Base-by-base conservation (phyloP, 371 early-diverging fungal genomes). In the Dinochytrium kinnereticum region DNA sequence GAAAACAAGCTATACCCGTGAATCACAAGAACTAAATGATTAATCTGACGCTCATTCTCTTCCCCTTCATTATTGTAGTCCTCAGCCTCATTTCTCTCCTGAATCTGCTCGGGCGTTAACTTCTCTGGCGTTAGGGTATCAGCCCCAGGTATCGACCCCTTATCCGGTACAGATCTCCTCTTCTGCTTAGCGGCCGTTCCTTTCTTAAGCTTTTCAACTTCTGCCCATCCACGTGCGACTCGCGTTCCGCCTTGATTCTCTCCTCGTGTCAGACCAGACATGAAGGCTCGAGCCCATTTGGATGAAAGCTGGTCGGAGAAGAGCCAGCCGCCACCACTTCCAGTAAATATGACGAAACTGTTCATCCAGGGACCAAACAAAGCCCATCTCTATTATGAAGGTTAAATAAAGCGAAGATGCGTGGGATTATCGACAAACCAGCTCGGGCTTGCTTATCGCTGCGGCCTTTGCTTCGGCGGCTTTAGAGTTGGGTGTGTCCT, bases 1-100 rank as follows among this genome's bases (percentile, higher is more conserved):
- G 44, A 7, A 31, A 19, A 19, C 51, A 59, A 21, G 38, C 64
- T 75, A 71, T 84, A 88, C 87, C 94, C 95, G 75, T 93, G 94
- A 72, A 94, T 88, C 10, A 92, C 94, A 67, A 94, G 85, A 21
- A 94, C 80, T 10, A 94, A 70, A 78, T 94, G 94, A 64, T 92
- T 89, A 66, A 94, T 90, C 26, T 83, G 82, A 38, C 93, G 80
- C 30, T 89, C 86, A 17, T 88, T 88, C 65, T 85, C 89, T 59
- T 89, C 87, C 5, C 61, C 61, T 19, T 87, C 86, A n/a, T 75
- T 71, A 61, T 74, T 68, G 51, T 70, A 75, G 73, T 91, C 91
- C 59, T 88, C 87, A 26, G 81, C 80, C 59, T 88, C 86, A 0
- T 28, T 68, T 44, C 72, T 75, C 40, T 69, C 70, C 72, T 73